Evolutionary conservation across 139 green algal species (phyloP).

Genomic region (Picochlorum sp.): DNA sequence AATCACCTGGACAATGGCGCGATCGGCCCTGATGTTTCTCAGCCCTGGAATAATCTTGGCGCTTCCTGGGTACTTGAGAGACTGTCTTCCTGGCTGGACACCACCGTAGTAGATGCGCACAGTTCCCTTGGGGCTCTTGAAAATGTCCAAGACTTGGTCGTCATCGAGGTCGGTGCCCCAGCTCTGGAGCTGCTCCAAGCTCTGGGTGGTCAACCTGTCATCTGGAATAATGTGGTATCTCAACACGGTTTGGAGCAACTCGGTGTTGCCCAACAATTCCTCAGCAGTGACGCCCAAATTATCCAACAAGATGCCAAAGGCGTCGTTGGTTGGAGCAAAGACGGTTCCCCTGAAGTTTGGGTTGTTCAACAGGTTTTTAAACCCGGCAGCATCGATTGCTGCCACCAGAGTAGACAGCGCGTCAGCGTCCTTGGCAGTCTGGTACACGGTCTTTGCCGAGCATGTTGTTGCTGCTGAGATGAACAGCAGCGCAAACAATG

Average conservation of each 20-base stretch:
- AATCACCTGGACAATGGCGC: neutral
- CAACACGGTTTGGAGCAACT: constrained; percentile 12
- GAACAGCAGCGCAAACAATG: too few relatives aligned
- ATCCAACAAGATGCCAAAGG: constrained; percentile 9
- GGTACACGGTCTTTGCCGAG: too few relatives aligned
- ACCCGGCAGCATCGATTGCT: constrained; percentile 3
- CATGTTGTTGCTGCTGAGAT: too few relatives aligned
- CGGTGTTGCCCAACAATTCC: constrained; percentile 16
- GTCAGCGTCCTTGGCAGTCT: too few relatives aligned
- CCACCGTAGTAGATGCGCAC: neutral
- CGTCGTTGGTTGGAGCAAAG: constrained; percentile 18
- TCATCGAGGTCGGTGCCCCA: neutral
- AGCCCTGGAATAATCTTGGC: constrained; percentile 2
- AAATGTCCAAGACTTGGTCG: neutral
- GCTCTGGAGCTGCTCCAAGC: neutral
- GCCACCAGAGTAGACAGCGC: neutral
- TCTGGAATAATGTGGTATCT: constrained; percentile 21
- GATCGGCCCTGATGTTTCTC: neutral
- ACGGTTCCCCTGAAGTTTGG: constrained; percentile 1
- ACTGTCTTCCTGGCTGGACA: neutral
- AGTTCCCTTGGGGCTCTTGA: neutral
- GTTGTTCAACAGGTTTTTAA: neutral
- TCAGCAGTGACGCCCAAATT: constrained; percentile 2
- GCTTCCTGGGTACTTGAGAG: neutral
- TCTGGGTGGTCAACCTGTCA: neutral